Evolutionary conservation across 192 early-diverging fungal species (phyloP).

Genomic region (Cetraspora pellucida): DNA sequence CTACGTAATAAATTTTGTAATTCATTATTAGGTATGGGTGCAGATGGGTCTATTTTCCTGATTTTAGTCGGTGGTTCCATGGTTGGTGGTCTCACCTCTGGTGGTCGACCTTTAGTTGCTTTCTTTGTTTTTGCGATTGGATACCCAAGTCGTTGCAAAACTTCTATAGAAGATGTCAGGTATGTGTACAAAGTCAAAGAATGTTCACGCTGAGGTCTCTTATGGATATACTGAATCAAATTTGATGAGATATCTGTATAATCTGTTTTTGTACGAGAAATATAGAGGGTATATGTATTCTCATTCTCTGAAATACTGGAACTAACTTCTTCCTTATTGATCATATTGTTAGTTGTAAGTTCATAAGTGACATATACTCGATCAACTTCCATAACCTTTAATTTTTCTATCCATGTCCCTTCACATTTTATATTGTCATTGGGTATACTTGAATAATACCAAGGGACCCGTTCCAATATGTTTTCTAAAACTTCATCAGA

Average conservation of each 20-base stretch:
- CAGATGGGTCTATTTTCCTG: background rate
- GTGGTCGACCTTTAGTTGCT: no score
- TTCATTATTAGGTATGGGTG: background rate
- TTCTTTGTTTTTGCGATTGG: no score
- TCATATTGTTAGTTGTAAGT: constrained; percentile 41
- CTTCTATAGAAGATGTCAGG: no score
- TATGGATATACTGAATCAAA: background rate
- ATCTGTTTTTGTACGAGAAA: background rate
- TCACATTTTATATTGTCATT: constrained; percentile 54
- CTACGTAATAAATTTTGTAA: constrained; percentile 6
- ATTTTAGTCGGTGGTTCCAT: background rate
- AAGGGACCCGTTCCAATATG: constrained; percentile 75
- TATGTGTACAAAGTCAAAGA: no score
- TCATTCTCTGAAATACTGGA: background rate
- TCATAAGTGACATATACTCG: constrained; percentile 64
- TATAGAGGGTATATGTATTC: constrained; percentile 1
- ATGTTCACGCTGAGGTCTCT: no score
- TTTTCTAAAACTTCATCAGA: constrained; percentile 59
- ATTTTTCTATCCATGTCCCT: constrained; percentile 59
- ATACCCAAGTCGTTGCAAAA: no score
- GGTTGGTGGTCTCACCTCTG: no score
- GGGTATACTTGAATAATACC: constrained; percentile 68
- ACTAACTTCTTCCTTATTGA: constrained; percentile 19
- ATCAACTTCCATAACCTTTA: constrained; percentile 69
- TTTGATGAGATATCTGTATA: background rate